phyloP scores from a whole-genome alignment of 106 monocot species.

The Apostasia ramifera region DNA sequence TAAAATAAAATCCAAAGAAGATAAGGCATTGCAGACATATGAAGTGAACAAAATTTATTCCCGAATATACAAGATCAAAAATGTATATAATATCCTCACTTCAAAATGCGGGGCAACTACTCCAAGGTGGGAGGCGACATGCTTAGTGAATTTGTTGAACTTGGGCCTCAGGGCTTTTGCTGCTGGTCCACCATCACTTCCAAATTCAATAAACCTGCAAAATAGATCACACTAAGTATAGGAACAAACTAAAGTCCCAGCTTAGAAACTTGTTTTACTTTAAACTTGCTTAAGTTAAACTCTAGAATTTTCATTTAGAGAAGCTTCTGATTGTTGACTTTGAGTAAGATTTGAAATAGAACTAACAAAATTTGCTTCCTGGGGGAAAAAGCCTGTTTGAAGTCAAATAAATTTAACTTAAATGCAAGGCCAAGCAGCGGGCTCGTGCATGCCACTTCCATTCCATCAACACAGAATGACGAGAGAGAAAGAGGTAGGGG shows the following conservation, averaged over 20 bases:
- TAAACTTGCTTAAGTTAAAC: too few species aligned
- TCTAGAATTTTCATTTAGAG: too few species aligned
- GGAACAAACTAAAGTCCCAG: not conserved
- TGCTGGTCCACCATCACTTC: constrained; percentile 61
- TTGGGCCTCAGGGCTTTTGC: constrained; percentile 53
- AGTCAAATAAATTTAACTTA: too few species aligned
- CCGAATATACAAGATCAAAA: not conserved
- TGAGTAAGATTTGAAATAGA: too few species aligned
- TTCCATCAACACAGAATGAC: too few species aligned
- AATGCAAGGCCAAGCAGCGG: too few species aligned
- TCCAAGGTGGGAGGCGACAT: constrained; percentile 28
- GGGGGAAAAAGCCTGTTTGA: too few species aligned
- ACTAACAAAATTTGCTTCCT: too few species aligned
- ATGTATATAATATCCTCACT: constrained; percentile 11
- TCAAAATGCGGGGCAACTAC: constrained; percentile 38
- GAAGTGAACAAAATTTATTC: not conserved
- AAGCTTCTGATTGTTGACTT: too few species aligned
- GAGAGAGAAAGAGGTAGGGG: too few species aligned
- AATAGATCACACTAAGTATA: not conserved
- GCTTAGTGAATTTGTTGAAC: constrained; percentile 30
- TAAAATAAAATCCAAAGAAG: constrained; percentile 13
- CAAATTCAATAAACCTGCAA: constrained; percentile 63
- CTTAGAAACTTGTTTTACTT: too few species aligned
- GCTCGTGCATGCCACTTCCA: too few species aligned
- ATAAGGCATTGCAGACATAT: not conserved